Evolutionary conservation across 2,329 filamentous ascomycete genomes (phyloP), one percentile per base, ranked within the genome.

Genomic region (Cladophialophora exuberans): DNA sequence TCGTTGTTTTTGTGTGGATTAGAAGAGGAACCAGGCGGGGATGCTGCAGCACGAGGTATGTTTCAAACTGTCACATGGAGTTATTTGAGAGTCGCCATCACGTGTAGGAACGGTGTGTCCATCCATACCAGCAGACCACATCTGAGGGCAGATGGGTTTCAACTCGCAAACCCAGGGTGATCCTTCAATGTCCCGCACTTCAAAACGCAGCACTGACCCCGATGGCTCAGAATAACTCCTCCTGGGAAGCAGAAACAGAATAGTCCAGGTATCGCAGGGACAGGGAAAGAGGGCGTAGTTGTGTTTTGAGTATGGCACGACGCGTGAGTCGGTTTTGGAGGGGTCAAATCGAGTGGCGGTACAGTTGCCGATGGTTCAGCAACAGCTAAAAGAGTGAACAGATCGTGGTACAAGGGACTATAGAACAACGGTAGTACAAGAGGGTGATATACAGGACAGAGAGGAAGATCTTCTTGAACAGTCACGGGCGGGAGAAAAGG

Each of bases 81-180:
- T 49, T 20, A 49, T 36, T 41, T 17, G 10, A 23, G 7, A 22
- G 39, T 22, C 30, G 25, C 42, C 18, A 28, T 58, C 46, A 55
- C 56, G 46, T 58, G 42, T 42, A 36, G 38, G 15, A 39, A 39
- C 7, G 9, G 15, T 42, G 25, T 18, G 5, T 23, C 20, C 47
- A 45, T 33, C 53, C 56, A 52, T 59, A 59, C 56, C 56, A 43
- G 31, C 26, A 43, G 20, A 28, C 33, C 26, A 35, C 47, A 38
- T 52, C 43, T 50, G 39, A 50, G 42, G 43, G 52, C 43, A 18
- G 51, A 18, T 28, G 25, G 36, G 52, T 54, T 52, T 51, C 45
- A 48, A 43, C 43, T 26, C 20, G 36, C 41, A 35, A 51, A 39
- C 17, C 17, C 26, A 48, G 38, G 4, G 31, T 17, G 30, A 17